Evolutionary conservation across 2,329 filamentous ascomycete genomes (phyloP).

Genomic region (Trichophaea hybrida): DNA sequence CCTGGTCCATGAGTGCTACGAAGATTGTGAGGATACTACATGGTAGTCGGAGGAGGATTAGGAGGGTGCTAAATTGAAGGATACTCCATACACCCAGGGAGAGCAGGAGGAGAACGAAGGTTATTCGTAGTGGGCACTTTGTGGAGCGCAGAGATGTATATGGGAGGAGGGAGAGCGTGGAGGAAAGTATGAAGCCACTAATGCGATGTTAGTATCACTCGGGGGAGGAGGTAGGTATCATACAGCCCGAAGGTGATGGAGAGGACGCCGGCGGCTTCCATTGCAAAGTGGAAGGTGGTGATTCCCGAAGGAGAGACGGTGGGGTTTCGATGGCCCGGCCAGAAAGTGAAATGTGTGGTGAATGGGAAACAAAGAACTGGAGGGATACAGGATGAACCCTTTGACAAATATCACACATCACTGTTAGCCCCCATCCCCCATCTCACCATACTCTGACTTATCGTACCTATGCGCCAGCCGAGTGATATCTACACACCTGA

Average conservation of each 20-base stretch:
- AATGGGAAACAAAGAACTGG: background rate
- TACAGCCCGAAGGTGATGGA: conserved; percentile 20
- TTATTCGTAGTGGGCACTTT: background rate
- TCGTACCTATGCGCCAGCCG: too few species aligned
- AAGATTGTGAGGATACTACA: conserved; percentile 43
- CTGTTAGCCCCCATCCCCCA: background rate
- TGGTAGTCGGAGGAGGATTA: conserved; percentile 11
- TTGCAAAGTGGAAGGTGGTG: background rate
- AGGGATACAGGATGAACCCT: background rate
- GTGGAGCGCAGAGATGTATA: background rate
- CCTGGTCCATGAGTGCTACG: conserved; percentile 43
- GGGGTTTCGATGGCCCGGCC: too few species aligned
- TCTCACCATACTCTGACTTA: background rate
- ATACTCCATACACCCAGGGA: conserved; percentile 15
- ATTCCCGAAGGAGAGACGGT: too few species aligned
- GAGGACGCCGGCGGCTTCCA: conserved; percentile 21
- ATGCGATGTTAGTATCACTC: background rate
- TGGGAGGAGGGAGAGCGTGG: background rate
- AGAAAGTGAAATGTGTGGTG: background rate
- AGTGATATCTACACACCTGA: too few species aligned
- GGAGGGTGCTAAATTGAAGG: conserved; percentile 16
- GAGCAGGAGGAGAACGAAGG: conserved; percentile 6
- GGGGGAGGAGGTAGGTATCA: background rate
- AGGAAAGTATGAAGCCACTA: background rate
- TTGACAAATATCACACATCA: background rate